Evolutionary conservation across 139 green algal genomes (phyloP), one percentile per base, ranked within the genome.

Genomic region (Coccomyxa sp.): DNA sequence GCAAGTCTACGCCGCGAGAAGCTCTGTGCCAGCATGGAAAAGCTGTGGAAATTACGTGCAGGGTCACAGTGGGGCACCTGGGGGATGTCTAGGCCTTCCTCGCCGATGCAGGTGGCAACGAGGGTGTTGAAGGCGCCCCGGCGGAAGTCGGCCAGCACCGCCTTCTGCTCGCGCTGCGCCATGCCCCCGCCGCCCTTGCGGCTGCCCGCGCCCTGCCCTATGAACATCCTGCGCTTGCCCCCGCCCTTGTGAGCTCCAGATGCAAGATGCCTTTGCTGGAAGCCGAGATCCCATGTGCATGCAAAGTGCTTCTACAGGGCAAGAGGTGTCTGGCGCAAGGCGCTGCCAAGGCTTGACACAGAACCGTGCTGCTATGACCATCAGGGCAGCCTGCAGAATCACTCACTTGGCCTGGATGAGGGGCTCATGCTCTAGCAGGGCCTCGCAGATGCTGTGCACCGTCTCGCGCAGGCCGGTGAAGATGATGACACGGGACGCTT

Each of bases 81-180:
- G 1, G 92, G 91, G 40, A 99, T 98, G 85, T 99, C 96, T 70
- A 99, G 86, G 0, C 96, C 96, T 85, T 99, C 96, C 84, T 99
- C 96, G 0, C 91, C 96, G 68, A 99, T 97, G 83, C 90, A 95
- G 0, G 95, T 98, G 16, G 95, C 94, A 55, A 98, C 93, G 79
- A 97, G 83, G 76, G 92, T 86, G 76, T 96, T 95, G 81, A 94
- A 93, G 8, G 55, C 37, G 12, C 90, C 84, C 0, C 79, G 83
- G 55, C 85, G 77, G 80, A 94, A 94, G 37, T 83, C 89, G 40
- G 80, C 40, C 70, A 93, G 80, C 58, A 88, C 80, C 76, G 74
- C 78, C 83, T 92, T 91, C 85, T 92, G 91, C 76, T 93, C 87
- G 54, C 69, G 83, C 81, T 92, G 90, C 29, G 33, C 85, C 87